phyloP scores from a whole-genome alignment of 306 rosid genomes.

The Acacia crassicarpa region DNA sequence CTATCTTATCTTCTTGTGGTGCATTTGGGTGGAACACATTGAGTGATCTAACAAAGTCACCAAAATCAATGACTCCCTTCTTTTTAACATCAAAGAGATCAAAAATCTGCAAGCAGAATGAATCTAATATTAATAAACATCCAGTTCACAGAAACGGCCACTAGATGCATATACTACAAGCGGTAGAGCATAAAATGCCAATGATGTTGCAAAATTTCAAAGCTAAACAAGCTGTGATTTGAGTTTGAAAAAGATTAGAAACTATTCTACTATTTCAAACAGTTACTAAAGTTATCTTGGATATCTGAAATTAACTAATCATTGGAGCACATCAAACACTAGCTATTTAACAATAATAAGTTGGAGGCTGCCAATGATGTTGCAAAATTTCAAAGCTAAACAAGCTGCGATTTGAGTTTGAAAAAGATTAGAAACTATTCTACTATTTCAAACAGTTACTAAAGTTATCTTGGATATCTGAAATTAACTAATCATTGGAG shows the following conservation, averaged over 20 bases:
- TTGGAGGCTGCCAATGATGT: too few species aligned
- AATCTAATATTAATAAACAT: constrained; percentile 38
- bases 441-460: background rate
- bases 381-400: too few species aligned
- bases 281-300: background rate
- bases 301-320: background rate
- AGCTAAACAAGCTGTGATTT: constrained; percentile 12
- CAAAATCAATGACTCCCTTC: constrained; percentile 88
- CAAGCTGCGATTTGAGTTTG: constrained; percentile 2
- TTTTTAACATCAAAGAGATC: constrained; percentile 84
- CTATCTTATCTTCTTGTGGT: constrained; percentile 77
- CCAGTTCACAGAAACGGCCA: constrained; percentile 11
- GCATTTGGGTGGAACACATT: constrained; percentile 95
- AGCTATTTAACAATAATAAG: background rate
- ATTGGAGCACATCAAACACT: constrained; percentile 1
- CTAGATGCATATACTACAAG: constrained; percentile 1
- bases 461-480: background rate
- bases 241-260: background rate
- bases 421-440: background rate
- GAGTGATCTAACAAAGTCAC: constrained; percentile 90
- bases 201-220: background rate
- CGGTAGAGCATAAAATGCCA: background rate
- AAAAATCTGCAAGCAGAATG: constrained; percentile 65
- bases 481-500: background rate
- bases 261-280: background rate